A percentile compares a stretch with the other conserved stretches of the same genome.
These are phyloP conservation scores for Elymus sibiricus DNA, from an alignment of 176 grass and related monocot genomes.

Conservation along the genomic window DNA sequence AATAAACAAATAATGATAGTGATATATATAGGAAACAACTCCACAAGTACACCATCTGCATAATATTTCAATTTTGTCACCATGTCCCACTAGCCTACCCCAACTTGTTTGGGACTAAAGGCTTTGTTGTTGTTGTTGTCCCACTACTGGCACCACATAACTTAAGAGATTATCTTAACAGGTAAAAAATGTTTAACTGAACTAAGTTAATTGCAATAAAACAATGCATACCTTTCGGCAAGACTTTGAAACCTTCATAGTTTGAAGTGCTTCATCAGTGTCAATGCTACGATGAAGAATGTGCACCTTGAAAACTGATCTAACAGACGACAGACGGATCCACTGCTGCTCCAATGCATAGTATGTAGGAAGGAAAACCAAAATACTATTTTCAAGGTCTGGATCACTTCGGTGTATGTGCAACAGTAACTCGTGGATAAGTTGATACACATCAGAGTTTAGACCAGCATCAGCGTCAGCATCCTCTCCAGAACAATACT, in stretches of 20 bases:
- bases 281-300: slow-evolving; percentile 94
- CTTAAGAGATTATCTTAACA: background rate
- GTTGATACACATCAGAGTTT: slow-evolving; percentile 50
- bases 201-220: slow-evolving; percentile 5
- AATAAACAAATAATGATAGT: slow-evolving; percentile 22
- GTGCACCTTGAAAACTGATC: slow-evolving; percentile 64
- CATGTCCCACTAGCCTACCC: background rate
- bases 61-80: background rate
- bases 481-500: slow-evolving; percentile 35
- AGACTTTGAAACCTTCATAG: slow-evolving; percentile 66
- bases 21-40: slow-evolving; percentile 8
- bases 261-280: slow-evolving; percentile 77
- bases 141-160: background rate
- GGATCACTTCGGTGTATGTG: slow-evolving; percentile 67
- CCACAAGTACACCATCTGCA: background rate
- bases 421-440: slow-evolving; percentile 70
- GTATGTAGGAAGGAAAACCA: slow-evolving; percentile 95
- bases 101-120: no score
- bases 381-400: slow-evolving; percentile 79
- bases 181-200: background rate
- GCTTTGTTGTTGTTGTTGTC: no score
- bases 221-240: slow-evolving; percentile 58
- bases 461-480: slow-evolving; percentile 57
- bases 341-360: slow-evolving; percentile 90
- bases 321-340: slow-evolving; percentile 47